phyloP scores from a whole-genome alignment of 1,284 basidiomycete species.

The Puccinia polysora region DNA sequence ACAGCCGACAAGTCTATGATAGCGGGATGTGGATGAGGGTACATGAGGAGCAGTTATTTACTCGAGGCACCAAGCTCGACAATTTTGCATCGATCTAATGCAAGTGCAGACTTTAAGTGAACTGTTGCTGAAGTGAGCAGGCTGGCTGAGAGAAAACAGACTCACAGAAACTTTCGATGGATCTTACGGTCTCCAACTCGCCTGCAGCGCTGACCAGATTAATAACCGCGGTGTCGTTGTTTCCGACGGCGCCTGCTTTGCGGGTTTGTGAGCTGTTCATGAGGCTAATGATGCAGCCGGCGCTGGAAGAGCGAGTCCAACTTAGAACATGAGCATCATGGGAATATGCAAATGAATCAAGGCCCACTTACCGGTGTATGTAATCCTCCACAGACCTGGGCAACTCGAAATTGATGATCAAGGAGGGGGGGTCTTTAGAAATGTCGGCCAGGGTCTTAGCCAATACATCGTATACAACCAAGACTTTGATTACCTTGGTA shows the following conservation, averaged over 20 bases:
- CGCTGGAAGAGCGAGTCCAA: not conserved
- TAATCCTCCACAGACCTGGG: constrained; percentile 33
- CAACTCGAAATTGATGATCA: constrained; percentile 31
- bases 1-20: no score
- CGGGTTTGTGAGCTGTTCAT: not conserved
- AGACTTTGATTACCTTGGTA: constrained; percentile 6
- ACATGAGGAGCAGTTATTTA: not conserved
- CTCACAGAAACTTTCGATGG: constrained; percentile 31
- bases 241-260: not conserved
- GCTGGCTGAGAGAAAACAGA: not conserved
- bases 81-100: constrained; percentile 37
- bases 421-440: constrained; percentile 11
- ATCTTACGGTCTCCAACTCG: constrained; percentile 24
- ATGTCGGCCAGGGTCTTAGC: constrained; percentile 15
- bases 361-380: constrained; percentile 8
- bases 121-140: not conserved
- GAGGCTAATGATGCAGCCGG: constrained; percentile 32
- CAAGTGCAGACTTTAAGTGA: not conserved
- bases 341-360: not conserved
- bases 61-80: not conserved
- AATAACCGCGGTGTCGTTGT: not conserved
- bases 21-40: not conserved
- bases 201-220: not conserved
- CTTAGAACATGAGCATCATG: not conserved
- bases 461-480: constrained; percentile 33